Percentiles rank a stretch among this genome's conserved stretches.
Evolutionary conservation across 2,329 filamentous ascomycete species (phyloP).

Genomic region (Aspergillus proliferans): DNA sequence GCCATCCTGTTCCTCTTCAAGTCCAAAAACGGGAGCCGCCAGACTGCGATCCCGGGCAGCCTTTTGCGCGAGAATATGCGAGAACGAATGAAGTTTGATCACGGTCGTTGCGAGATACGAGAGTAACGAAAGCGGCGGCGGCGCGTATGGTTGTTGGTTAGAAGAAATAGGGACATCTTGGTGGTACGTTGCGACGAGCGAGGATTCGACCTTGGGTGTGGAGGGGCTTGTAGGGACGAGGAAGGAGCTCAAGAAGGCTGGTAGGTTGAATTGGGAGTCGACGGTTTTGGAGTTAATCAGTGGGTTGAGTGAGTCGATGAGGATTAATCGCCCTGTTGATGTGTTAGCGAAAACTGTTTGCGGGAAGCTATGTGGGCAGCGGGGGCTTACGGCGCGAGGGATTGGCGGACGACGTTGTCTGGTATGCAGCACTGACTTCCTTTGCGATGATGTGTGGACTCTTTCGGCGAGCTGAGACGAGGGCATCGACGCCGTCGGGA

Average conservation of each 20-base stretch:
- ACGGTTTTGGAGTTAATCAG: constrained; percentile 41
- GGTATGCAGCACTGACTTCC: constrained; percentile 49
- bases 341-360: constrained; percentile 3
- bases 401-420: constrained; percentile 12
- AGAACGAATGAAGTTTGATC: constrained; percentile 64
- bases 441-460: constrained; percentile 50
- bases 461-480: constrained; percentile 60
- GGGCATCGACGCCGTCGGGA: constrained; percentile 59
- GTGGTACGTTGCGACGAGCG: constrained; percentile 76
- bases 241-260: constrained; percentile 63
- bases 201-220: constrained; percentile 43
- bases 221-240: constrained; percentile 48
- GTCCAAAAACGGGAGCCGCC: constrained; percentile 69
- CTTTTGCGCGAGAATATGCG: constrained; percentile 67
- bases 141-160: constrained; percentile 43
- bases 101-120: constrained; percentile 85
- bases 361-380: neutral
- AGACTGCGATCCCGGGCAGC: constrained; percentile 70
- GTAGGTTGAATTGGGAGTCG: constrained; percentile 52
- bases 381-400: constrained; percentile 23
- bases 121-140: constrained; percentile 65
- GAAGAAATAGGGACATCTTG: constrained; percentile 61
- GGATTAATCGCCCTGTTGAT: constrained; percentile 60
- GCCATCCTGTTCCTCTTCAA: constrained; percentile 72
- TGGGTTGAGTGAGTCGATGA: constrained; percentile 73